Conservation (phyloP, 306 rosid genomes). For the Castanea sativa region DNA sequence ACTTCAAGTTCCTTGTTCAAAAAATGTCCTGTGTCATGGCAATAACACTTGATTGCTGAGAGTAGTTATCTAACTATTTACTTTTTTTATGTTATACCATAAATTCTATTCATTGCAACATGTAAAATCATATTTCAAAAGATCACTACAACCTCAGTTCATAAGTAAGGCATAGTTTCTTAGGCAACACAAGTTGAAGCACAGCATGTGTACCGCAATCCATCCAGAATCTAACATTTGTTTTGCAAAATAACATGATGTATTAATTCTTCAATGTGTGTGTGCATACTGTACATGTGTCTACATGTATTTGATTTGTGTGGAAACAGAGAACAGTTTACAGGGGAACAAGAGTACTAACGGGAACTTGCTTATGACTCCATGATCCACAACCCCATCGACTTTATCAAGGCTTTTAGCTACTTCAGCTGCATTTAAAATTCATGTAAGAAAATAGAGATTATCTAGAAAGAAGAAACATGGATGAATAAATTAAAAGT, state of each 20-base stretch:
- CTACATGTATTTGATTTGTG: not conserved
- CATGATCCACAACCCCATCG: conserved; percentile 71
- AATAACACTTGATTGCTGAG: too few species aligned
- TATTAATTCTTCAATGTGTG: not conserved
- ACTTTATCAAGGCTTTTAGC: conserved; percentile 55
- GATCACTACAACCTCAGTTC: too few species aligned
- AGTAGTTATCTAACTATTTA: too few species aligned
- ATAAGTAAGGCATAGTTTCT: too few species aligned
- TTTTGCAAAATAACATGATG: not conserved
- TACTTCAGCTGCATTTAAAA: conserved; percentile 59
- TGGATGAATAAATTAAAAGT: conserved; percentile 4
- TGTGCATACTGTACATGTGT: not conserved
- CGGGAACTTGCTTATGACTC: conserved; percentile 76
- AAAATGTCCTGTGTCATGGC: too few species aligned
- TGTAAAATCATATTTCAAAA: too few species aligned
- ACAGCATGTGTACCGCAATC: too few species aligned
- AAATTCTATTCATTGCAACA: too few species aligned
- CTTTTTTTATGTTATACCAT: too few species aligned
- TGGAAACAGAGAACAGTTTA: conserved; percentile 15
- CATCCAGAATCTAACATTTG: too few species aligned
- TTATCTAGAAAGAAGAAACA: not conserved
- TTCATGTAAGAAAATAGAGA: conserved; percentile 9
- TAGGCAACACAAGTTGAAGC: too few species aligned
- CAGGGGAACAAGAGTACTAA: conserved; percentile 42
- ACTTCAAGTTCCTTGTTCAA: too few species aligned